These are phyloP conservation scores for Orbilia blumenaviensis DNA, from an alignment of 2,329 filamentous ascomycete genomes.

Conservation along the genomic window DNA sequence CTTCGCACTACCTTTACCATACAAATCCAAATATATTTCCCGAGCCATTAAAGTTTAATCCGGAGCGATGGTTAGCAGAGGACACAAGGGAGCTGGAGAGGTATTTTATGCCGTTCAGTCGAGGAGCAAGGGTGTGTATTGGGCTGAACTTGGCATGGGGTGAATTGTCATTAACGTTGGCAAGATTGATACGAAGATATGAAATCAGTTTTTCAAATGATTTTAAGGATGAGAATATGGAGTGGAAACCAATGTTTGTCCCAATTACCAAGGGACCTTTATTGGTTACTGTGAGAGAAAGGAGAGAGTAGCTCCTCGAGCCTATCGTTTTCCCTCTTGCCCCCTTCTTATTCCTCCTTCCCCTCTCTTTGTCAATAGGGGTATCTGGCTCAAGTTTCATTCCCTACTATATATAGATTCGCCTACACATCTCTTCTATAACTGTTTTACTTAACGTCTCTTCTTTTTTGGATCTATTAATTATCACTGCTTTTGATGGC, in stretches of 20 bases:
- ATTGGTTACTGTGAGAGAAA: conserved; percentile 28
- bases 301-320: not conserved
- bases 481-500: not conserved
- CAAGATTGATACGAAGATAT: conserved; percentile 26
- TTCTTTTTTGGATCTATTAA: not conserved
- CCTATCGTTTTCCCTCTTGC: no score
- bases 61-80: conserved; percentile 17
- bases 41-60: conserved; percentile 35
- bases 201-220: conserved; percentile 13
- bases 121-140: conserved; percentile 28
- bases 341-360: not conserved
- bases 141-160: conserved; percentile 38
- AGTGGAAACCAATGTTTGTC: conserved; percentile 27
- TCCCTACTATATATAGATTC: not conserved
- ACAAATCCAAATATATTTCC: conserved; percentile 27
- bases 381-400: no score
- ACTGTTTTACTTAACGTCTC: not conserved
- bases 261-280: conserved; percentile 36
- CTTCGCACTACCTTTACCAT: conserved; percentile 36
- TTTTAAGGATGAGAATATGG: conserved; percentile 27
- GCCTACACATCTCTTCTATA: not conserved
- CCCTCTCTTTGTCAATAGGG: no score
- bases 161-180: conserved; percentile 24
- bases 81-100: conserved; percentile 27
- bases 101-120: conserved; percentile 45